Base-by-base conservation (phyloP, 495 filamentous ascomycete genomes). In the Trichoderma orchidacearum region DNA sequence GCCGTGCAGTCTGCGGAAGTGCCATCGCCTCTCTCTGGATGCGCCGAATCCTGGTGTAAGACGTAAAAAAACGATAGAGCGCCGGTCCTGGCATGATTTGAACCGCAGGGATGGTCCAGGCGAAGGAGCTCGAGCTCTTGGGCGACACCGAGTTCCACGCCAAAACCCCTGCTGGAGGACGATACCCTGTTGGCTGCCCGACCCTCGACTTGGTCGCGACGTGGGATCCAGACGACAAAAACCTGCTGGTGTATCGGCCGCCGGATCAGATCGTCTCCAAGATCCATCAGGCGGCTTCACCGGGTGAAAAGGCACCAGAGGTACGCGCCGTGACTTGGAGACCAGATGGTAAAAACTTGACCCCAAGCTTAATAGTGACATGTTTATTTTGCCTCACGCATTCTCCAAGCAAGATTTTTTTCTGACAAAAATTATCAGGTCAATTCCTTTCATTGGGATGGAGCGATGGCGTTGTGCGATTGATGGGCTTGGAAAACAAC, bases 141-240 rank as follows among this genome's bases (percentile, higher is more conserved):
- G 68, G 71, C 65, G 65, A 76, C 32, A 76, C 73, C 56, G 62
- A 66, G 48, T 66, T 81, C 41, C 66, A 69, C 38, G 60, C 67
- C 18, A 66, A 61, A 15, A 61, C 66, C 15, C 55, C 63, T 7
- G 62, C 59, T 53, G 68, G 71, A 55, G 13, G 41, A 17, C 41
- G 41, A 7, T 75, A 82, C 53, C 63, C 90, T 30, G 74, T 85
- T 15, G 89, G 86, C 68, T 92, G 88, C 70, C 89, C 90, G 9
- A 81, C 81, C 25, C 87, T 92, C 80, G 87, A 93, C 69, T 76
- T 96, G 54, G 71, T 89, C 31, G 85, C 83, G n/a, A 83, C 83
- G 3, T 70, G 78, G 13, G 89, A 60, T 61, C 30, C 23, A 7
- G 88, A 66, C 51, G 89, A 86, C 54, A 84, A 86, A 62, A 71